These are phyloP conservation scores for Pseudoneurospora amorphoporcata DNA, from an alignment of 495 filamentous ascomycete genomes.

Conservation along the genomic window DNA sequence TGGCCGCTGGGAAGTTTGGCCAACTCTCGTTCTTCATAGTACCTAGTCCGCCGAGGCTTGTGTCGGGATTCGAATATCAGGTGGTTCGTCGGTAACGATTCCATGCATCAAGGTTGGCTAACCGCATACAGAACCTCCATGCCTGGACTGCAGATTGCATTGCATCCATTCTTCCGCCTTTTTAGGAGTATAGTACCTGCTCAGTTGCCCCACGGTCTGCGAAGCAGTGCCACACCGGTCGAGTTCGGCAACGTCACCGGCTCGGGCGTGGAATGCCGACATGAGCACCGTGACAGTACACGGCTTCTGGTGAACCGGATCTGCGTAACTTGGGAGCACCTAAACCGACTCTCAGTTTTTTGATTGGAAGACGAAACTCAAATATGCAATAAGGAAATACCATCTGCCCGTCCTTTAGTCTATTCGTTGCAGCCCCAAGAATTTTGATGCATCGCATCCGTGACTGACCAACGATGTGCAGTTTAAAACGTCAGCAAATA, in stretches of 20 bases:
- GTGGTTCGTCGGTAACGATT: too few relatives aligned
- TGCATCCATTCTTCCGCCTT: neutral
- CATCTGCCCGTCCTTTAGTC: neutral
- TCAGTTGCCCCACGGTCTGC: neutral
- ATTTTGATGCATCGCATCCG: neutral
- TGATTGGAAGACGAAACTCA: neutral
- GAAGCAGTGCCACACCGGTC: neutral
- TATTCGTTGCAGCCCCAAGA: neutral
- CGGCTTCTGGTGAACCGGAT: neutral
- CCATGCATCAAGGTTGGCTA: too few relatives aligned
- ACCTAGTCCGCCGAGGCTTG: too few relatives aligned
- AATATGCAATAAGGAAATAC: too few relatives aligned
- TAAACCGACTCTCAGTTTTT: neutral
- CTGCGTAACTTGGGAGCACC: neutral
- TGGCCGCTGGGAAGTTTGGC: too few relatives aligned
- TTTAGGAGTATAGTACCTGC: too few relatives aligned
- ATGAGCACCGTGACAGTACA: neutral
- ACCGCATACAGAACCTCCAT: neutral
- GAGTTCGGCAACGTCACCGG: neutral
- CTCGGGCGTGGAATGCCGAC: neutral
- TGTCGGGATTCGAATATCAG: too few relatives aligned
- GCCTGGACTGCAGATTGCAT: neutral
- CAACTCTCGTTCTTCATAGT: too few relatives aligned
- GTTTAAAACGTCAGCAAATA: neutral
- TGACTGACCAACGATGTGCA: neutral